phyloP scores from a whole-genome alignment of 2,329 filamentous ascomycete species.

The Fusarium armeniacum region DNA sequence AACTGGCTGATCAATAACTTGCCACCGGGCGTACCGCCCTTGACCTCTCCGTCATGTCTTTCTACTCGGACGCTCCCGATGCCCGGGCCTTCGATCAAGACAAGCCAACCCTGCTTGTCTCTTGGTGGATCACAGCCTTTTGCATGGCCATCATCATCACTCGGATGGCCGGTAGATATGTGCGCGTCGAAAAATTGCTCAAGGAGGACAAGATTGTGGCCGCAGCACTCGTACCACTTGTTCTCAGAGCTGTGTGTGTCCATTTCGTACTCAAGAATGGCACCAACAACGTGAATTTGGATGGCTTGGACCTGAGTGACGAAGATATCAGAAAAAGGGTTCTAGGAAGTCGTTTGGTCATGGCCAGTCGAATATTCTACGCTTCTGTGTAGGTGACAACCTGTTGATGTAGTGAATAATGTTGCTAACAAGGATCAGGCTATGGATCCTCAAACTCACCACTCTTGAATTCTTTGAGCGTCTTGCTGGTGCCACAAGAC shows the following conservation, averaged over 20 bases:
- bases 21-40: constrained; percentile 32
- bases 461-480: constrained; percentile 91
- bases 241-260: constrained; percentile 83
- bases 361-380: constrained; percentile 85
- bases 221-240: constrained; percentile 80
- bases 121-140: constrained; percentile 91
- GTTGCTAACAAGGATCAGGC: constrained; percentile 62
- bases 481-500: constrained; percentile 83
- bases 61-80: constrained; percentile 68
- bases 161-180: constrained; percentile 81
- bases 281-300: constrained; percentile 83
- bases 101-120: constrained; percentile 89
- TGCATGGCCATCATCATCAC: constrained; percentile 83
- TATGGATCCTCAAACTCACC: constrained; percentile 91
- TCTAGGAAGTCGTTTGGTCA: constrained; percentile 82
- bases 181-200: constrained; percentile 86
- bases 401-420: neutral
- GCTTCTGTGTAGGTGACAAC: constrained; percentile 78
- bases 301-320: constrained; percentile 33
- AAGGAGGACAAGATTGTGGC: constrained; percentile 87
- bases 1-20: constrained; percentile 6
- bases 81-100: constrained; percentile 64
- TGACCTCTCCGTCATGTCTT: constrained; percentile 59
- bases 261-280: constrained; percentile 88
- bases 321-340: constrained; percentile 67